phyloP scores from a whole-genome alignment of 306 rosid genomes.

The Canavalia gladiata region DNA sequence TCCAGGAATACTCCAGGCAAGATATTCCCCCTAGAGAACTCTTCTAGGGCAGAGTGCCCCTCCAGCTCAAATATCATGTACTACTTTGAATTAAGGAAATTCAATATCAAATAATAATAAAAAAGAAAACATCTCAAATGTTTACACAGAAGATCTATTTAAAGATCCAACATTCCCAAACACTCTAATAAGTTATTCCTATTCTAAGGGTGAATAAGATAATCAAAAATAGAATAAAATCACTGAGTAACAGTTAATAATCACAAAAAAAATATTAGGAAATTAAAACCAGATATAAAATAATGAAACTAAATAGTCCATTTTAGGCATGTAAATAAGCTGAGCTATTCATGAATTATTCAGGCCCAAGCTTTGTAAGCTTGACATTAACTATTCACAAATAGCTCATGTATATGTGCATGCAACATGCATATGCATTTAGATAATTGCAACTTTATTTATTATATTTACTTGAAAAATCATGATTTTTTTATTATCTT shows the following conservation, averaged over 20 bases:
- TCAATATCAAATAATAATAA: neutral
- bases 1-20: constrained; percentile 10
- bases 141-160: neutral
- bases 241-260: neutral
- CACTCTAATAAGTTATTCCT: constrained; percentile 8
- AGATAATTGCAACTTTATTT: too few species aligned
- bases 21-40: constrained; percentile 9
- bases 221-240: constrained; percentile 37
- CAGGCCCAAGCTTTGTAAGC: too few species aligned
- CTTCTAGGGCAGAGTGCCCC: neutral
- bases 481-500: too few species aligned
- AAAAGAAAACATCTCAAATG: neutral
- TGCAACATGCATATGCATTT: too few species aligned
- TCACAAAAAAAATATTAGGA: neutral
- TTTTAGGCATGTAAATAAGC: too few species aligned
- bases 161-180: constrained; percentile 25
- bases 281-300: constrained; percentile 26
- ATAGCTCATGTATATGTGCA: too few species aligned
- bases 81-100: constrained; percentile 21
- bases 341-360: too few species aligned
- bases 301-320: neutral
- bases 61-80: constrained; percentile 20
- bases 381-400: too few species aligned
- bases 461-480: too few species aligned
- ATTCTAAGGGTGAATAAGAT: neutral